phyloP scores from a whole-genome alignment of 305 asterid species.

The Salvia sclarea region DNA sequence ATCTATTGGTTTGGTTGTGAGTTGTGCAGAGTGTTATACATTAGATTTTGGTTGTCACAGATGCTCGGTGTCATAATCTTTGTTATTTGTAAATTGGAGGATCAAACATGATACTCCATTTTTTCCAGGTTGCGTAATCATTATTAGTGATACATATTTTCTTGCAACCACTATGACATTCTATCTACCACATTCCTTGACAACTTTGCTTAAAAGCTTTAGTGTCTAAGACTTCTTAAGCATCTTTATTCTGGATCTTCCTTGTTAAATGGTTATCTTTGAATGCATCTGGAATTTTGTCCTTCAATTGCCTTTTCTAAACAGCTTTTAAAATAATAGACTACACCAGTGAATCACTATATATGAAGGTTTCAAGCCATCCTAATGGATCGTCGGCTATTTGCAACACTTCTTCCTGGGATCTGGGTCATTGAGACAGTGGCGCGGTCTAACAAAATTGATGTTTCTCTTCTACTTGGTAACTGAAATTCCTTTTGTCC shows the following conservation, averaged over 20 bases:
- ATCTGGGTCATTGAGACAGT: constrained; percentile 47
- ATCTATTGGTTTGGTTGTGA: background rate
- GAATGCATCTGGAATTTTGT: background rate
- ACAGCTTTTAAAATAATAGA: constrained; percentile 3
- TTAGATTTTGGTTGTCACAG: background rate
- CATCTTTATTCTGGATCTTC: background rate
- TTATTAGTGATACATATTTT: background rate
- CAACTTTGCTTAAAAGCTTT: background rate
- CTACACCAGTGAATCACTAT: constrained; percentile 22
- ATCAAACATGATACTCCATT: background rate
- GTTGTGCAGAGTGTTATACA: background rate
- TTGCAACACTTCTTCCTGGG: constrained; percentile 41
- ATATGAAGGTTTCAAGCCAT: constrained; percentile 26
- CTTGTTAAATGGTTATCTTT: background rate
- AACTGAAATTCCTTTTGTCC: constrained; percentile 19
- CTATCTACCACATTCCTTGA: background rate
- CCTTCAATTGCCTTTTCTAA: background rate
- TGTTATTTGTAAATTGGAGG: background rate
- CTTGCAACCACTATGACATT: background rate
- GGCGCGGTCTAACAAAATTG: constrained; percentile 42
- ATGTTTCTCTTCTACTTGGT: constrained; percentile 44
- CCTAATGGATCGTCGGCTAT: constrained; percentile 37
- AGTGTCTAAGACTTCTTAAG: background rate
- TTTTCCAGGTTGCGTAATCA: background rate
- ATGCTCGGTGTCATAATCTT: background rate